Base-by-base conservation (phyloP, 805 yeast species). In the Wickerhamiella galacta region DNA sequence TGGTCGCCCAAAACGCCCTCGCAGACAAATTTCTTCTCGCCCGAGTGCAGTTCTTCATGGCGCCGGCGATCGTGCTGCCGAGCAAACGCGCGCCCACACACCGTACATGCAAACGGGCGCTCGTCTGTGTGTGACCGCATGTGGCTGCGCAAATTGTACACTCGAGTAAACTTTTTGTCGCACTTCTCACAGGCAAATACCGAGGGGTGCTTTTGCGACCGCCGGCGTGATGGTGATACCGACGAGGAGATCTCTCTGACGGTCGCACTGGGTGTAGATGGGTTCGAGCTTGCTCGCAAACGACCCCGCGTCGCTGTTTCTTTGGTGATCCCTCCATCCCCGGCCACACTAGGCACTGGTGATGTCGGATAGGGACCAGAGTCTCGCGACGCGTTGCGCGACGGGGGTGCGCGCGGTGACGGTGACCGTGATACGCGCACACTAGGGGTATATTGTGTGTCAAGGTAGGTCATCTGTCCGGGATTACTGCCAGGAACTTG, bases 81-180 rank as follows among this genome's bases (percentile, higher is more conserved):
- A 3, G 87, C 83, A 61, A 78, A 78, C 7, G 72, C 67, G 48
- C 73, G 71, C 14, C 66, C 59, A 50, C 90, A 78, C 34, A 61
- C 60, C 14, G 65, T 53, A 49, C 90, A 78, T 29, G 64, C 63
- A 54, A 60, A 76, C 4, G 90, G 90, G 36, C 75, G 68, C 31
- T 73, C 85, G 30, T 66, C 63, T 4, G 81, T 72, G 51, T 78
- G 98, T 0, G 96, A 87, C 37, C 95, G 62, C 48, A 79, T 59
- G 56, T 87, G 98, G 0, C 94, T 80, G 44, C 87, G 81, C 43
- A 87, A 61, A 50, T 90, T 90, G 53, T 90, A 90, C 0, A 95
- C 94, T 35, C 96, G 60, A 2, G 96, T 87, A 52, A 87, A 87
- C 31, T 75, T 60, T 54, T 82, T 83, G 25, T 73, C 83, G 55